Base-by-base conservation (phyloP, 768 basidiomycete species). In the Epithele typhae region DNA sequence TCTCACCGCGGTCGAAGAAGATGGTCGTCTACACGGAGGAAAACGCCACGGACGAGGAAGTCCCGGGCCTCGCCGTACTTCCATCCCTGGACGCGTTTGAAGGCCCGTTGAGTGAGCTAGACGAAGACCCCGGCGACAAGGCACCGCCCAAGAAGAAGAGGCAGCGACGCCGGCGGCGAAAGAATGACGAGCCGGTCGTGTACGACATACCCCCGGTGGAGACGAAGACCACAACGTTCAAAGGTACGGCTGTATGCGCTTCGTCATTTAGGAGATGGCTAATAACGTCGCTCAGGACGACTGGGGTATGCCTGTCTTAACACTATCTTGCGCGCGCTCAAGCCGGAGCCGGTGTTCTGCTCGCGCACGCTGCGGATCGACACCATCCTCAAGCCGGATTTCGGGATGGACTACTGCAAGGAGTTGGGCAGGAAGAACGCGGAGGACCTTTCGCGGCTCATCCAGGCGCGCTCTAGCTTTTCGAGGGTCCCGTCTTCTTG, bases 251-350 rank as follows among this genome's bases (percentile, higher is more conserved):
- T 36, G 5, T 34, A 22, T 64, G 82, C 27, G 78, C 72, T 61
- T 39, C n/a, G 34, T 10, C 7, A 10, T 18, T 25, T 10, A 4
- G 21, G 1, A 12, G 4, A 14, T 32, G 14, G 8, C 19, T 47
- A 25, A 40, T n/a, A 15, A 32, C 25, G 15, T 19, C 14, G 14
- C 18, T 8, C 37, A 51, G 48, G 47, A 22, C 54, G 52, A 6
- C 40, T 58, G 74, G 82, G 82, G 2, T 86, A 92, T 61, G 91
- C 91, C 3, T 93, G 91, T 59, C 63, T 93, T 40, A 93, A 93
- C 58, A 93, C 92, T 0, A 71, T 96, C 14, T 65, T 95, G 11
- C 76, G 92, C 36, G 79, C 71, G 24, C 73, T 69, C 49, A 89
- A 84, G 53, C 89, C 91, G 0, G 75, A 78, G 15, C 64, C 81